Percentiles rank a stretch among this genome's conserved stretches.
Conservation (phyloP, 1,284 basidiomycete genomes). For the Pseudozyma sp. region DNA sequence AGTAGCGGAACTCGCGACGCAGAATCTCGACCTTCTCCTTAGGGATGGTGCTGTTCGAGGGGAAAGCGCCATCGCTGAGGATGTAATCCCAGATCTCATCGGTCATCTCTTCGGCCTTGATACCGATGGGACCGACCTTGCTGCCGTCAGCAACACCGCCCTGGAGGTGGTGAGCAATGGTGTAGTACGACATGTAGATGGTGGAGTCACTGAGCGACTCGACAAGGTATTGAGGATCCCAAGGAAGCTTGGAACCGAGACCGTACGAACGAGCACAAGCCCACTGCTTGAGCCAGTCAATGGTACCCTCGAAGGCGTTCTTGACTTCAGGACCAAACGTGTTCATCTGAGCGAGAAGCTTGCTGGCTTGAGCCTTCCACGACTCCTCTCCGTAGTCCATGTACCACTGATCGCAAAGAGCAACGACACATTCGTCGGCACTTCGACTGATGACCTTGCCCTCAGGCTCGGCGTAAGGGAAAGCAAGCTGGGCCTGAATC, state of each 20-base stretch:
- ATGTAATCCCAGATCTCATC: constrained; percentile 98
- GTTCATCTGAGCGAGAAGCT: constrained; percentile 87
- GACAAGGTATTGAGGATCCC: constrained; percentile 96
- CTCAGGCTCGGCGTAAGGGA: constrained; percentile 96
- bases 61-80: constrained; percentile 82
- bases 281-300: constrained; percentile 98
- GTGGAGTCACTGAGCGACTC: constrained; percentile 98
- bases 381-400: constrained; percentile 92
- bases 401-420: constrained; percentile 99
- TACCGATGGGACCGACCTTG: constrained; percentile 82
- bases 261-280: constrained; percentile 97
- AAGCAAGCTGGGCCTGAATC: constrained; percentile 82
- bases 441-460: constrained; percentile 88
- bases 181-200: constrained; percentile 99
- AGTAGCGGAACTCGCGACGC: constrained; percentile 94
- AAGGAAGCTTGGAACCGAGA: constrained; percentile 93
- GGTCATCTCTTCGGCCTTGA: constrained; percentile 91
- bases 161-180: constrained; percentile 76
- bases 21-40: constrained; percentile 84
- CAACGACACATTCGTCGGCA: constrained; percentile 95
- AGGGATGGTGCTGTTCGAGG: constrained; percentile 75
- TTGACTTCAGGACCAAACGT: constrained; percentile 89
- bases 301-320: constrained; percentile 88
- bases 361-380: constrained; percentile 88
- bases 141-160: constrained; percentile 79